These are phyloP conservation scores for Cladochytrium replicatum DNA, from an alignment of 192 early-diverging fungal genomes.

Conservation along the genomic window DNA sequence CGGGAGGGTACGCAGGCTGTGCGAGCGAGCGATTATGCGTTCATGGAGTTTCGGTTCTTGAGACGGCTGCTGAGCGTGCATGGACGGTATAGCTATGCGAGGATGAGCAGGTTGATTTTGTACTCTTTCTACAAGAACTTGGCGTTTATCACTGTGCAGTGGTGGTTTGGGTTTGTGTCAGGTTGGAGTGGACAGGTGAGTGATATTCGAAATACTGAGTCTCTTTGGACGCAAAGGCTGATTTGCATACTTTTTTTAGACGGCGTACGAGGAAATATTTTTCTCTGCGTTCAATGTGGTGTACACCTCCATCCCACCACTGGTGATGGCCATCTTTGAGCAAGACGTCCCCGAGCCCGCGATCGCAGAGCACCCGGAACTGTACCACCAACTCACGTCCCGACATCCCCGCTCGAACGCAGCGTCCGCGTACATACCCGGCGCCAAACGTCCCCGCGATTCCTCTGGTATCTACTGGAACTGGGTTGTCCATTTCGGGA, in stretches of 20 bases:
- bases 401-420: too few species aligned
- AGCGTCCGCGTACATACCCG: too few species aligned
- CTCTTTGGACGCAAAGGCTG: too few species aligned
- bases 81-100: constrained; percentile 35
- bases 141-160: constrained; percentile 38
- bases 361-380: constrained; percentile 28
- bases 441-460: too few species aligned
- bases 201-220: constrained; percentile 4
- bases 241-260: constrained; percentile 12
- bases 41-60: constrained; percentile 48
- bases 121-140: constrained; percentile 53
- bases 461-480: constrained; percentile 41
- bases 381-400: constrained; percentile 27
- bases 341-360: constrained; percentile 27
- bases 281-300: constrained; percentile 44
- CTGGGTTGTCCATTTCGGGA: constrained; percentile 7
- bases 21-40: constrained; percentile 40
- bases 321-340: constrained; percentile 39
- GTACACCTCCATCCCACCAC: constrained; percentile 40
- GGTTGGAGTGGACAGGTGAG: constrained; percentile 37
- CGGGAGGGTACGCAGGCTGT: constrained; percentile 52
- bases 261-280: constrained; percentile 44
- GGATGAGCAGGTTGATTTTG: constrained; percentile 30
- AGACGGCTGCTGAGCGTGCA: constrained; percentile 39
- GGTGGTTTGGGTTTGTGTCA: constrained; percentile 37